Evolutionary conservation across 2,329 filamentous ascomycete species (phyloP).

Genomic region (Coniochaeta prunicola): DNA sequence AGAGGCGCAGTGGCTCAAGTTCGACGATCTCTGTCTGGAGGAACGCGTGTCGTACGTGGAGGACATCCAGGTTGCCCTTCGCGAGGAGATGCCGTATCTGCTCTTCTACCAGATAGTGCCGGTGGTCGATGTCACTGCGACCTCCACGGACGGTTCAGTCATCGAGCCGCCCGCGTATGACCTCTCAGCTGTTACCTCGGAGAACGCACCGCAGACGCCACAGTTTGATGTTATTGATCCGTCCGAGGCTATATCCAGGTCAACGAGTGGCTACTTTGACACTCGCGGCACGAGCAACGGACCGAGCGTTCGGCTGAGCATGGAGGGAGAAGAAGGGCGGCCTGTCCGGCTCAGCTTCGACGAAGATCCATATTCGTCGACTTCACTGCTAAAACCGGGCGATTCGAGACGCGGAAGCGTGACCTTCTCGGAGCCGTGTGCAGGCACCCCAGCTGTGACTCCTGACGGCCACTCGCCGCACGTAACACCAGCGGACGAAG

Average conservation of each 20-base stretch:
- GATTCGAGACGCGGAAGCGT: conserved; percentile 43
- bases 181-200: conserved; percentile 38
- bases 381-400: conserved; percentile 18
- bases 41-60: conserved; percentile 70
- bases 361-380: conserved; percentile 27
- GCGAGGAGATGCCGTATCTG: conserved; percentile 86
- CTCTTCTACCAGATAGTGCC: conserved; percentile 94
- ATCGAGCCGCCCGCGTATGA: conserved; percentile 53
- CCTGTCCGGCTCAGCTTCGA: conserved; percentile 40
- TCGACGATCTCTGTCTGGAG: conserved; percentile 70
- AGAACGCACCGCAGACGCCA: conserved; percentile 18
- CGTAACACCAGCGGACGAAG: conserved; percentile 44
- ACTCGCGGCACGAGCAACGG: conserved; percentile 25
- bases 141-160: conserved; percentile 38
- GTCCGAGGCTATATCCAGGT: conserved; percentile 20
- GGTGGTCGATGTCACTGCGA: conserved; percentile 59
- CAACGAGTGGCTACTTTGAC: conserved; percentile 39
- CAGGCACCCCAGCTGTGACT: conserved; percentile 28
- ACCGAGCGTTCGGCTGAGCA: conserved; percentile 47
- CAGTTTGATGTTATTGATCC: conserved; percentile 19
- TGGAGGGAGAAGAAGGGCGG: conserved; percentile 38
- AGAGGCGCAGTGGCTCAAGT: conserved; percentile 78
- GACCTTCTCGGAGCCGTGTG: conserved; percentile 35
- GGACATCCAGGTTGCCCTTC: conserved; percentile 68
- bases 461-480: conserved; percentile 27